Evolutionary conservation across 1,284 basidiomycete genomes (phyloP), one percentile per base, ranked within the genome.

Genomic region (Malassezia slooffiae): DNA sequence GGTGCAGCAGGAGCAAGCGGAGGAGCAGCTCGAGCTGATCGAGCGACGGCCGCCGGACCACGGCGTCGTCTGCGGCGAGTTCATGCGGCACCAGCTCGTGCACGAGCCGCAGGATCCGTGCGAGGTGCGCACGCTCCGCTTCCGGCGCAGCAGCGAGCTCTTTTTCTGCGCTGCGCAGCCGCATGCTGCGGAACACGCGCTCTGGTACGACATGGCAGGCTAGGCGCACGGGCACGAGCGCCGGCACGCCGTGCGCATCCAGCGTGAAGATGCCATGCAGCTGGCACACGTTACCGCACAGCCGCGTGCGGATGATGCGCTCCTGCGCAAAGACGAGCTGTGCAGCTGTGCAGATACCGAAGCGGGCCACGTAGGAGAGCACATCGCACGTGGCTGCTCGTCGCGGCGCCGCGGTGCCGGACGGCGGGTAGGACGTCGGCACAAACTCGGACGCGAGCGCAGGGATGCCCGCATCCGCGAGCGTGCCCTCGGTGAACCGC

Each of bases 1-100:
- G 41, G 20, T 48, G 46, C 12, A 48, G n/a, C 11, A 48, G 26
- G 8, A 48, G 29, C 40, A 48, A 28, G 5, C 46, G 40, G 4
- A 41, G 24, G 2, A 48, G 19, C 31, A 48, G 17, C 17, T 48
- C 46, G 1, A 48, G 26, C 5, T 42, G 23, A 0, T 9, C n/a
- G 19, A 33, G 30, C 13, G 40, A 28, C 23, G 46, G 46, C 4
- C 36, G 35, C 4, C 28, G 45, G 17, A 38, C 17, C n/a, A n/a
- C 24, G 24, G 24, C 12, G 8, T 26, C 8, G 24, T 12, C 24
- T 26, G 24, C 24, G 24, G 24, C 8, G 8, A 26, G 7, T 7
- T 26, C 24, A 26, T 12, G 7, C 24, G 24, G 24, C 12, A 12
- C 24, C 24, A 26, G 7, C 8, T 26, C 24, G 12, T 7, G 8